Conservation (phyloP, 805 yeast genomes). For the Saturnispora serradocipensis region DNA sequence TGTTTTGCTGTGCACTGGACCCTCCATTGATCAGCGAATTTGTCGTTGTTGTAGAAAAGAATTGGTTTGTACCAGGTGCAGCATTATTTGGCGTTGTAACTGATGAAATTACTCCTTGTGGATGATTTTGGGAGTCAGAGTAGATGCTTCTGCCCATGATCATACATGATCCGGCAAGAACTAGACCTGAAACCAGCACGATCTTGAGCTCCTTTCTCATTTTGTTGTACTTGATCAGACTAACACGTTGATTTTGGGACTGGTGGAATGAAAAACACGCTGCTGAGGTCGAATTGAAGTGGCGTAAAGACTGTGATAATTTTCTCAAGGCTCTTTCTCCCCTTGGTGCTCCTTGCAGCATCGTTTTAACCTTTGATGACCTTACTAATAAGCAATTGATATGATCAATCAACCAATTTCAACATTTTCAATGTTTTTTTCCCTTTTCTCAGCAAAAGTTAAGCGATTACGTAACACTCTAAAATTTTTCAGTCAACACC, state of each 20-base stretch:
- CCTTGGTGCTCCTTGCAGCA: slow-evolving; percentile 1
- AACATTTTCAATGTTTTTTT: background rate
- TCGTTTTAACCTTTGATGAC: background rate
- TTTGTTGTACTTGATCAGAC: slow-evolving; percentile 9
- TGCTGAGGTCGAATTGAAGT: background rate
- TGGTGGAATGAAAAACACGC: slow-evolving; percentile 2
- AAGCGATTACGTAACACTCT: background rate
- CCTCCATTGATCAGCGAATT: slow-evolving; percentile 35
- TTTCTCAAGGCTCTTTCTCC: background rate
- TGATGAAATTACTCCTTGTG: slow-evolving; percentile 4
- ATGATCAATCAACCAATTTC: background rate
- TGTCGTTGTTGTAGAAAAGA: slow-evolving; percentile 28
- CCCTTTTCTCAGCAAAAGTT: background rate
- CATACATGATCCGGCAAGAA: slow-evolving; percentile 27
- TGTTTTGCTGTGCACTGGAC: slow-evolving; percentile 30
- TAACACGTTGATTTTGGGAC: slow-evolving; percentile 3
- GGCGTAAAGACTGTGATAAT: background rate
- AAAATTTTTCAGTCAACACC: background rate
- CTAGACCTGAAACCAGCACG: slow-evolving; percentile 26
- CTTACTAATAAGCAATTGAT: background rate
- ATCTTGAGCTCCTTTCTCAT: slow-evolving; percentile 26
- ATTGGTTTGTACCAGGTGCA: slow-evolving; percentile 12
- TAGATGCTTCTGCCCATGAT: slow-evolving; percentile 23
- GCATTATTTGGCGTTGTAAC: background rate
- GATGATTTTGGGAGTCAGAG: slow-evolving; percentile 21